Conservation (phyloP, 1,284 basidiomycete species). For the Heliocybe sulcata region DNA sequence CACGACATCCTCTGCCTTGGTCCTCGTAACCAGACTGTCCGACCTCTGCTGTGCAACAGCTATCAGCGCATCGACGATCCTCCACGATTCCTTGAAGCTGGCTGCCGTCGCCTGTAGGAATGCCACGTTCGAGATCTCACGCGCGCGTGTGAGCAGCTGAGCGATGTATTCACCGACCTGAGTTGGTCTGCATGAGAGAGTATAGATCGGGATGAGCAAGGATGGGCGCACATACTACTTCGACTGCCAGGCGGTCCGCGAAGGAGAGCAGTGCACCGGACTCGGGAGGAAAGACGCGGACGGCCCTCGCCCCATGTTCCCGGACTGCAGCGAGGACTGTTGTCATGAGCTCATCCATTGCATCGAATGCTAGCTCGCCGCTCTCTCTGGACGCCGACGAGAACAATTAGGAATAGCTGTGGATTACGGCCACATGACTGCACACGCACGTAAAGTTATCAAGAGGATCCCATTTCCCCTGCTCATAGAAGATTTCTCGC, state of each 20-base stretch:
- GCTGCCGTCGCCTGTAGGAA: conserved; percentile 88
- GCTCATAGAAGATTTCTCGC: conserved; percentile 88
- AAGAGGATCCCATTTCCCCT: conserved; percentile 69
- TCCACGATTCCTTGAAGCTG: conserved; percentile 83
- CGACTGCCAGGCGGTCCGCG: conserved; percentile 67
- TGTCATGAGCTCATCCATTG: conserved; percentile 90
- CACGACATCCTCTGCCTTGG: conserved; percentile 78
- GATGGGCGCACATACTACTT: conserved; percentile 44
- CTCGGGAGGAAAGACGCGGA: conserved; percentile 78
- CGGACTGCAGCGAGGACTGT: conserved; percentile 58
- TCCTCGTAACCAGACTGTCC: conserved; percentile 18
- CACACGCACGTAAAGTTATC: conserved; percentile 77
- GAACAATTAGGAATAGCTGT: conserved; percentile 4
- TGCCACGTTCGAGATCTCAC: conserved; percentile 64
- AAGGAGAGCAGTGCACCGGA: conserved; percentile 72
- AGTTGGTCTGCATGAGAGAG: conserved; percentile 4
- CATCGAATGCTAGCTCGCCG: conserved; percentile 72
- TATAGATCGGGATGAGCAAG: conserved; percentile 2
- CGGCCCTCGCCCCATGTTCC: conserved; percentile 75
- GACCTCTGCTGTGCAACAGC: conserved; percentile 31
- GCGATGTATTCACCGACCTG: conserved; percentile 87
- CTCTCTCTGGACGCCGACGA: conserved; percentile 23
- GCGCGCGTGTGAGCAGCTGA: conserved; percentile 69
- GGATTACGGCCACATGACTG: not conserved
- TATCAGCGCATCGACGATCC: conserved; percentile 75